A percentile compares a stretch with the other conserved stretches of the same genome.
Evolutionary conservation across 768 basidiomycete species (phyloP).

Genomic region (Lactifluus echinatus): DNA sequence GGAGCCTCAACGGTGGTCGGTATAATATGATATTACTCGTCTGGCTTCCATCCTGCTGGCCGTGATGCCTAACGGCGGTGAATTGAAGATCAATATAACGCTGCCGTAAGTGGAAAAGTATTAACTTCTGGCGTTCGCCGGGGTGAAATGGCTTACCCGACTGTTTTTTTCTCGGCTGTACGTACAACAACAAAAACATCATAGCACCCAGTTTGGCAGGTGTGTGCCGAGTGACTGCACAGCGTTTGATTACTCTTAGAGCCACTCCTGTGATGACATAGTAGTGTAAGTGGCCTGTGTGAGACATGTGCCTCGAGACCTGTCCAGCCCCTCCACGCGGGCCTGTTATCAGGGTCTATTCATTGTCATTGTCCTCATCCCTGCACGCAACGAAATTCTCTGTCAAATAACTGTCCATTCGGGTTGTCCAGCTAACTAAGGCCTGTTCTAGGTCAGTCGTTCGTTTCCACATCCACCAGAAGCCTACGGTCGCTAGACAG

Average conservation of each 20-base stretch:
- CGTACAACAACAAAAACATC: neutral
- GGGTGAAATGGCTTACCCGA: constrained; percentile 11
- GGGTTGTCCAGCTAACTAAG: neutral
- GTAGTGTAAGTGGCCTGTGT: neutral
- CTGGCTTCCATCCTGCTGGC: neutral
- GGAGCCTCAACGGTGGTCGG: neutral
- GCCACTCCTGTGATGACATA: constrained; percentile 4
- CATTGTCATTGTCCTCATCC: neutral
- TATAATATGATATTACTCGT: neutral
- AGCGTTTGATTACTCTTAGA: neutral
- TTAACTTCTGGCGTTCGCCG: constrained; percentile 15
- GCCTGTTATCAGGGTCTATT: constrained; percentile 3
- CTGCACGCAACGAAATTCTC: neutral
- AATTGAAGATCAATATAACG: constrained; percentile 8
- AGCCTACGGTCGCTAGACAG: neutral
- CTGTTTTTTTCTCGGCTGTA: neutral
- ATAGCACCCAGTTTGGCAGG: constrained; percentile 7
- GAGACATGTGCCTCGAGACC: constrained; percentile 6
- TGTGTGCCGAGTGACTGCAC: neutral
- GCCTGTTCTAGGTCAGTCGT: neutral
- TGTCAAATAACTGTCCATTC: neutral
- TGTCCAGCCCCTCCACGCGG: constrained; percentile 13
- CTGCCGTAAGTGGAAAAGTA: constrained; percentile 12
- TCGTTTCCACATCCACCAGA: neutral
- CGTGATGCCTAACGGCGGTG: constrained; percentile 11